A percentile compares a stretch with the other conserved stretches of the same genome.
phyloP scores from a whole-genome alignment of 2,329 filamentous ascomycete genomes.

The Sclerotinia trifoliorum region DNA sequence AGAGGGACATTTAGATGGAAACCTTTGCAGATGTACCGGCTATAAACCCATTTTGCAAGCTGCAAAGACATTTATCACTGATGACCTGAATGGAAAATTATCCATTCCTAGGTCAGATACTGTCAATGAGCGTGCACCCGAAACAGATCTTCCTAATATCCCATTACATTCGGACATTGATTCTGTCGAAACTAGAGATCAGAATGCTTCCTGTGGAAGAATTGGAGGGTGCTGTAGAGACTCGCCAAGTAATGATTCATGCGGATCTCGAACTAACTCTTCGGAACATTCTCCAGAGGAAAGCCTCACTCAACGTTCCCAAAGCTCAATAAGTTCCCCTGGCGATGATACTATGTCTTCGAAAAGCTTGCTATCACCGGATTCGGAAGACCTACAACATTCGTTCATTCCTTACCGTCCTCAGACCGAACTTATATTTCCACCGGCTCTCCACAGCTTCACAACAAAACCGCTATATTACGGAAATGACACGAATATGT shows the following conservation, averaged over 20 bases:
- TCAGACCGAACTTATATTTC: constrained; percentile 91
- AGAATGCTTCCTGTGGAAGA: constrained; percentile 33
- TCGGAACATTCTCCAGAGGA: constrained; percentile 28
- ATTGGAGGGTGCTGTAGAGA: constrained; percentile 67
- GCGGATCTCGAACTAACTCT: constrained; percentile 20
- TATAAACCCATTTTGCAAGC: constrained; percentile 93
- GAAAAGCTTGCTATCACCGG: no score
- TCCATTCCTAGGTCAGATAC: constrained; percentile 63
- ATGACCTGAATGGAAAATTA: constrained; percentile 44
- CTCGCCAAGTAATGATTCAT: constrained; percentile 46
- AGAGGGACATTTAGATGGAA: constrained; percentile 85
- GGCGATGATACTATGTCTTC: constrained; percentile 47
- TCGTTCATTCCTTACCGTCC: constrained; percentile 83
- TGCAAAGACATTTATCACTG: constrained; percentile 76
- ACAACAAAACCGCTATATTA: constrained; percentile 78
- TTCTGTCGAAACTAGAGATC: constrained; percentile 20
- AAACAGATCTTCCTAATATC: constrained; percentile 23
- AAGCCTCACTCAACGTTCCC: constrained; percentile 37
- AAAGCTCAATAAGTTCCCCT: constrained; percentile 94
- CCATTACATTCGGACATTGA: constrained; percentile 31
- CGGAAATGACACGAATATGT: constrained; percentile 87
- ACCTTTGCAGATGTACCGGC: constrained; percentile 90
- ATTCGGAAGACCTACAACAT: constrained; percentile 22
- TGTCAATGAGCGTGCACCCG: constrained; percentile 45
- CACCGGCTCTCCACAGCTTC: constrained; percentile 76